These are phyloP conservation scores for Nasturtium officinale DNA, from an alignment of 345 rosid genomes.

Conservation along the genomic window DNA sequence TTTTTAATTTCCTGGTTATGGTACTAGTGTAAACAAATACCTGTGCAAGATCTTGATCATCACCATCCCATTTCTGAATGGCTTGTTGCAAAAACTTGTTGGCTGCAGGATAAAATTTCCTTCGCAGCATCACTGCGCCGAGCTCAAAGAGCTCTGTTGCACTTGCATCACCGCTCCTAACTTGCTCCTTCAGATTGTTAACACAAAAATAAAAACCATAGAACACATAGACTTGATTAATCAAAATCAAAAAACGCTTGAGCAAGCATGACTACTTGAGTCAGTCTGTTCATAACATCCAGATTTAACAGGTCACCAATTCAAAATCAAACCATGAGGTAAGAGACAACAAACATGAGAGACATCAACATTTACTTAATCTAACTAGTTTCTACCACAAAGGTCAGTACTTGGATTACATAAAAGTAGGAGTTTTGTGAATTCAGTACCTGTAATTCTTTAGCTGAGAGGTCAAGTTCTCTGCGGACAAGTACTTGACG, in stretches of 20 bases:
- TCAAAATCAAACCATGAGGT: conserved; percentile 1
- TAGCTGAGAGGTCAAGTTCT: conserved; percentile 98
- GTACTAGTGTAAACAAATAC: conserved; percentile 31
- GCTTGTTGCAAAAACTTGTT: conserved; percentile 83
- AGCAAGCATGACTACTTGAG: background rate
- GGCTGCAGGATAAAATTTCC: conserved; percentile 93
- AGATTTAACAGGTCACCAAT: background rate
- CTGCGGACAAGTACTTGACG: conserved; percentile 95
- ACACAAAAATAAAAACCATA: background rate
- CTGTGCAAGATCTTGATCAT: conserved; percentile 99
- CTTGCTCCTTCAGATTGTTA: conserved; percentile 72
- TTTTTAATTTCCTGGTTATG: background rate
- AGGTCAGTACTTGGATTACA: conserved; percentile 8
- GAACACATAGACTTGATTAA: conserved; percentile 1
- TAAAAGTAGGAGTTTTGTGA: background rate
- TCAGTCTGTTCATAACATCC: conserved; percentile 8
- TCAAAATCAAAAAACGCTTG: background rate
- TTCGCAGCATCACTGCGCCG: conserved; percentile 92
- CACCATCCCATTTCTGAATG: conserved; percentile 95
- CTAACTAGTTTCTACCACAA: conserved; percentile 20
- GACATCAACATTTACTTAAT: background rate
- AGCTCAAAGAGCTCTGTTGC: conserved; percentile 94
- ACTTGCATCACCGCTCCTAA: conserved; percentile 97
- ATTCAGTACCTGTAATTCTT: conserved; percentile 75
- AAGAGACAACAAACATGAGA: background rate